These are phyloP conservation scores for Botrytis aclada DNA, from an alignment of 2,329 filamentous ascomycete genomes.

Conservation along the genomic window DNA sequence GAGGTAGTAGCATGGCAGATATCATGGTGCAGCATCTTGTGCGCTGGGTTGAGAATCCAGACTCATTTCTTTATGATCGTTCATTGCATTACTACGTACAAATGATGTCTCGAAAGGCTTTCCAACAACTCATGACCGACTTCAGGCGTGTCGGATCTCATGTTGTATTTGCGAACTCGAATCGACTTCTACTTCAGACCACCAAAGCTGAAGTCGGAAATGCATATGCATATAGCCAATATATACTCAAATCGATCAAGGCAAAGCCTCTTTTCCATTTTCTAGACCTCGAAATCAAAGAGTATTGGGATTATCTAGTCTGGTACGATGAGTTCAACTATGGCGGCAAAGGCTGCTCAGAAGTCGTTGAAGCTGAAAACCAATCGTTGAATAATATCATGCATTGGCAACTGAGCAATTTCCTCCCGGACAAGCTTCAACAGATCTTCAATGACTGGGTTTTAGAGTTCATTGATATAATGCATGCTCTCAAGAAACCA, in stretches of 20 bases:
- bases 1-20: slow-evolving; percentile 90
- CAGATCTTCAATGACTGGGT: slow-evolving; percentile 88
- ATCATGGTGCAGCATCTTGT: slow-evolving; percentile 96
- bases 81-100: slow-evolving; percentile 96
- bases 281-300: slow-evolving; percentile 92
- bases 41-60: slow-evolving; percentile 91
- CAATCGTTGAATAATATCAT: slow-evolving; percentile 88
- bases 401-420: slow-evolving; percentile 96
- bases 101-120: slow-evolving; percentile 96
- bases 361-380: slow-evolving; percentile 72
- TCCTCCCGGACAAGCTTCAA: slow-evolving; percentile 77
- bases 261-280: slow-evolving; percentile 95
- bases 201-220: slow-evolving; percentile 96
- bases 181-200: slow-evolving; percentile 86
- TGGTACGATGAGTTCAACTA: slow-evolving; percentile 99
- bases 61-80: slow-evolving; percentile 92
- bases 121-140: slow-evolving; percentile 95
- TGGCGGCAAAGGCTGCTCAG: slow-evolving; percentile 84
- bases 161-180: slow-evolving; percentile 90
- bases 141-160: slow-evolving; percentile 94
- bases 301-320: slow-evolving; percentile 98
- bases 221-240: slow-evolving; percentile 93
- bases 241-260: slow-evolving; percentile 96
- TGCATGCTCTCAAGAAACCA: slow-evolving; percentile 82
- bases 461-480: slow-evolving; percentile 89